Base-by-base conservation (phyloP, 208 protist genomes). In the Acanthamoeba royreba region DNA sequence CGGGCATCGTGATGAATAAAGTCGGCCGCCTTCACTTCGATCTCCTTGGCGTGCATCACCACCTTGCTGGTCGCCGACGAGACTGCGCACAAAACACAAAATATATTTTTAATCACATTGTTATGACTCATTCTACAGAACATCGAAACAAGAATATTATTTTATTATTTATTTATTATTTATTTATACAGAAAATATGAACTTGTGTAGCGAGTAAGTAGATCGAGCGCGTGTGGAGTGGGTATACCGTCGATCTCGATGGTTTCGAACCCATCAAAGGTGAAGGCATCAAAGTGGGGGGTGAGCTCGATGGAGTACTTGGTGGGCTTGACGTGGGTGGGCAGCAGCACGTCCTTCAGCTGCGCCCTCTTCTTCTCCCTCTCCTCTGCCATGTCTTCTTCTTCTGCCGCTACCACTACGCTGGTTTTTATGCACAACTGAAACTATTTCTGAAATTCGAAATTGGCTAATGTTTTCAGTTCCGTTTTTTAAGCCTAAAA, bases 241-340 rank as follows among this genome's bases (percentile, higher is more conserved):
- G 15, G 22, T 35, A 42, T 17, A 52, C 35, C 85, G 31, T 92
- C 45, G 52, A 92, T 46, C 11, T 92, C 53, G n/a, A 92, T 49
- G 9, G 85, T 92, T 22, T 92, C 85, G 13, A 74, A 74, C 13
- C 85, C 85, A 74, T 92, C 22, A 35, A 92, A 92, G 45, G 52
- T 66, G 35, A 72, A 92, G 25, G 35, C 63, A 25, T 46, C 85
- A 40, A 92, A 92, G 38, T 92, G 35, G 31, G 85, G 85, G 85
- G 58, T 92, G 53, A 92, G 31, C 38, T 92, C 40, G 22, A 92
- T 40, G n/a, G 33, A 92, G 17, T 92, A 92, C 52, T 92, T 92
- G 85, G 7, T 63, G 8, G 85, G 85, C 40, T 33, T 92, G 9
- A 92, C 85, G 55, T 92, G 19, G n/a, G 47, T 92, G 2, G 85